Evolutionary conservation across 2,329 filamentous ascomycete species (phyloP).

Genomic region (Pestalotiopsis fici): DNA sequence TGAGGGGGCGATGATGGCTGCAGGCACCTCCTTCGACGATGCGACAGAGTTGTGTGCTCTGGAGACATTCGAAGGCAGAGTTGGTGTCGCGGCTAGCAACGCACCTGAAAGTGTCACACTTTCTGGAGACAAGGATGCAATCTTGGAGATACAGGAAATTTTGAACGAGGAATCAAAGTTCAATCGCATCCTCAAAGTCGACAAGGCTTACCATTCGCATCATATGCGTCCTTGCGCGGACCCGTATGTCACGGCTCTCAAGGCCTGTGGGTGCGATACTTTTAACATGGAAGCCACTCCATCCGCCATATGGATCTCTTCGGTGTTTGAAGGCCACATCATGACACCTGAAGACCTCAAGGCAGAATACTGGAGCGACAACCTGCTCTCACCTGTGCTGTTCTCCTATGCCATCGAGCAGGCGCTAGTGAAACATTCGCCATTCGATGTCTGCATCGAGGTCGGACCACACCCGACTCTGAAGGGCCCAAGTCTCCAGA

Average conservation of each 20-base stretch:
- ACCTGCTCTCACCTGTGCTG: conserved; percentile 21
- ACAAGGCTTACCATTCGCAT: conserved; percentile 38
- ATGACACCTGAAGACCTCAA: neutral
- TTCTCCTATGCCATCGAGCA: conserved; percentile 20
- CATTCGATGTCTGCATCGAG: conserved; percentile 25
- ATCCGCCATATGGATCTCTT: neutral
- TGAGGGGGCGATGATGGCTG: conserved; percentile 35
- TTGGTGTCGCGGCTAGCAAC: conserved; percentile 27
- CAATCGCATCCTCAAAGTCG: conserved; percentile 27
- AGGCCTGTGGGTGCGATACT: too few species aligned
- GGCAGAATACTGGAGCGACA: conserved; percentile 24
- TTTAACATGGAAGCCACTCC: too few species aligned
- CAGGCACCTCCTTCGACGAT: conserved; percentile 31
- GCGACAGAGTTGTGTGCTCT: conserved; percentile 18
- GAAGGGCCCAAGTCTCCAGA: conserved; percentile 36
- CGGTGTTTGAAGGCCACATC: neutral
- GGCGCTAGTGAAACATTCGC: neutral
- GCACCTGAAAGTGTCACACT: conserved; percentile 27
- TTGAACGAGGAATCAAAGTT: conserved; percentile 19
- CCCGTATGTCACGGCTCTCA: conserved; percentile 11
- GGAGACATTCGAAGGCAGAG: conserved; percentile 20
- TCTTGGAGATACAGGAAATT: conserved; percentile 18
- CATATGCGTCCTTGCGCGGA: conserved; percentile 28
- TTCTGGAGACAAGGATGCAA: conserved; percentile 24
- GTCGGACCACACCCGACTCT: conserved; percentile 40